These are phyloP conservation scores for Gymnopilus dilepis DNA, from an alignment of 768 basidiomycete genomes.

Conservation along the genomic window DNA sequence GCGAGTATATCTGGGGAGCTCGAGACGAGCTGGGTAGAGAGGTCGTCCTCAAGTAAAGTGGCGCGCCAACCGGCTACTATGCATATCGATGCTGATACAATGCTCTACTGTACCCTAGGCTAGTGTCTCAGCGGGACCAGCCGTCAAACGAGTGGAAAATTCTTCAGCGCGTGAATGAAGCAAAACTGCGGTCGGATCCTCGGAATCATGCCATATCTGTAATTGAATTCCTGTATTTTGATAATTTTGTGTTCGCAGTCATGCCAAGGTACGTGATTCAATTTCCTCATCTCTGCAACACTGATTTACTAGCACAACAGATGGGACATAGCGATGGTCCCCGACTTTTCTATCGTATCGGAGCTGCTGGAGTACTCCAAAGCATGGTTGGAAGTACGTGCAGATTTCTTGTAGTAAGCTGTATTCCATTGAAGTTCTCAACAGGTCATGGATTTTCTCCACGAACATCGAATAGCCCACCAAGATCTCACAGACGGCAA, in stretches of 20 bases:
- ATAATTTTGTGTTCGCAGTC: too few relatives aligned
- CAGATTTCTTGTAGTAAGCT: background rate
- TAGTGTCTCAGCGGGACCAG: constrained; percentile 5
- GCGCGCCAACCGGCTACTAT: too few relatives aligned
- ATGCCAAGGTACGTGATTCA: background rate
- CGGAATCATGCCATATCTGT: constrained; percentile 12
- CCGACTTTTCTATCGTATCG: constrained; percentile 5
- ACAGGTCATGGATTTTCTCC: constrained; percentile 1
- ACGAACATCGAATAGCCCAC: background rate
- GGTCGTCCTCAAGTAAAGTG: constrained; percentile 17
- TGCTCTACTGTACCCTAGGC: too few relatives aligned
- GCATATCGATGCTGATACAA: too few relatives aligned
- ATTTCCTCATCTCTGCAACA: too few relatives aligned
- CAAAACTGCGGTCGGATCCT: constrained; percentile 16
- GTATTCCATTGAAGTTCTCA: background rate
- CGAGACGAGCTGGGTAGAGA: constrained; percentile 7
- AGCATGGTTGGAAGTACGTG: constrained; percentile 2
- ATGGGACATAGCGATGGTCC: background rate
- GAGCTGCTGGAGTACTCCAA: constrained; percentile 9
- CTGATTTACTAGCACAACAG: too few relatives aligned
- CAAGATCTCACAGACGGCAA: constrained; percentile 1
- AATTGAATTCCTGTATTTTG: too few relatives aligned
- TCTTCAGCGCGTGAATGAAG: constrained; percentile 18
- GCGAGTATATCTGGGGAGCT: constrained; percentile 4
- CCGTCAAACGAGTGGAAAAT: constrained; percentile 18